Evolutionary conservation across 2,329 filamentous ascomycete genomes (phyloP).

Genomic region (Epichloe uncinata): DNA sequence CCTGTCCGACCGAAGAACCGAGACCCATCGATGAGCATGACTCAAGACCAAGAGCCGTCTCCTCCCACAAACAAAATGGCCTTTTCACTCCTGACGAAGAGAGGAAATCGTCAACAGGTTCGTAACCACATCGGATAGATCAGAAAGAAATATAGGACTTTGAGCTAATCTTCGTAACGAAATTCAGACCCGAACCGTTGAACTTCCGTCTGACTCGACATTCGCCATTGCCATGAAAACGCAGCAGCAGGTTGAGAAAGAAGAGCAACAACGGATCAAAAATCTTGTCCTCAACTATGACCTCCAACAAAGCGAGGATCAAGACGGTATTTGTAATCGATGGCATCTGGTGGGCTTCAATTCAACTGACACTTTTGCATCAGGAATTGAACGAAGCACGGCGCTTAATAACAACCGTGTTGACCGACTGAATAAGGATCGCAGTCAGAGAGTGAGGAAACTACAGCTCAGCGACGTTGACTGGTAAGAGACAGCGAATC

Average conservation of each 20-base stretch:
- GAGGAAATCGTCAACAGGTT: slow-evolving; percentile 88
- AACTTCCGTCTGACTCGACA: slow-evolving; percentile 77
- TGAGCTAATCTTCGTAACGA: slow-evolving; percentile 5
- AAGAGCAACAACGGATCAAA: slow-evolving; percentile 98
- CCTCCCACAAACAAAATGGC: slow-evolving; percentile 60
- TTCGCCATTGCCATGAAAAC: slow-evolving; percentile 95
- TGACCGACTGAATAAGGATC: slow-evolving; percentile 46
- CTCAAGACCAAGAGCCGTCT: slow-evolving; percentile 12
- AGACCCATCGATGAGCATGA: slow-evolving; percentile 31
- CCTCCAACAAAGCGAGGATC: slow-evolving; percentile 68
- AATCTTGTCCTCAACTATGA: slow-evolving; percentile 95
- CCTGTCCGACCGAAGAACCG: slow-evolving; percentile 66
- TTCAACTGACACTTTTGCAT: slow-evolving; percentile 10
- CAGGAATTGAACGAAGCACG: slow-evolving; percentile 36
- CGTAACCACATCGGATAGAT: not conserved
- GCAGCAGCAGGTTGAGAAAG: slow-evolving; percentile 86
- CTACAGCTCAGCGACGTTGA: slow-evolving; percentile 94
- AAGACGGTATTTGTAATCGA: slow-evolving; percentile 49
- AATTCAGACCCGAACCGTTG: slow-evolving; percentile 71
- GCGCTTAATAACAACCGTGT: slow-evolving; percentile 40
- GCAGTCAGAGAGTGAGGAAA: slow-evolving; percentile 74
- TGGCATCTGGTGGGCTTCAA: not conserved
- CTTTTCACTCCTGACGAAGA: slow-evolving; percentile 91
- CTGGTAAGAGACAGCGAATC: slow-evolving; percentile 48
- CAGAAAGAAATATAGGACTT: not conserved